Percentiles rank a stretch among this genome's conserved stretches.
Conservation (phyloP, 2,329 filamentous ascomycete genomes). For the Fusarium globosum region DNA sequence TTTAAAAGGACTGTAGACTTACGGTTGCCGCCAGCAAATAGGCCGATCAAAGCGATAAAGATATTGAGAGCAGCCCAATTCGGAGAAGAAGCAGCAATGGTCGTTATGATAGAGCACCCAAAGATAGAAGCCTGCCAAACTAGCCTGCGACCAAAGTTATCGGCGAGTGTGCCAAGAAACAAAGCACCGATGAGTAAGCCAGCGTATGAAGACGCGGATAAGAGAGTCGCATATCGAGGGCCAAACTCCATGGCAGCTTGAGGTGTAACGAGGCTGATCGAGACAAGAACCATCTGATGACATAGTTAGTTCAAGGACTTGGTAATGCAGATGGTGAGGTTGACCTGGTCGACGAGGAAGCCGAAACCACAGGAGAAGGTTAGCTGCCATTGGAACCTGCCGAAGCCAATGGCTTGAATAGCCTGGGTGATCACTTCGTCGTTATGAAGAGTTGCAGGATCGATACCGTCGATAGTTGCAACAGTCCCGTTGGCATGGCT, state of each 20-base stretch:
- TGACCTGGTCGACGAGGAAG: not conserved
- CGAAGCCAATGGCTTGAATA: not conserved
- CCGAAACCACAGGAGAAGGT: not conserved
- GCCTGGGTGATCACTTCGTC: not conserved
- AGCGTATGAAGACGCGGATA: not conserved
- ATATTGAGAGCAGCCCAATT: not conserved
- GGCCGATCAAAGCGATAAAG: not conserved
- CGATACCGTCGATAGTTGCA: not conserved
- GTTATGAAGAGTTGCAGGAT: not conserved
- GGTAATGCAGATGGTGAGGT: fast-evolving
- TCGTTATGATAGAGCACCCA: not conserved
- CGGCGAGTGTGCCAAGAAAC: not conserved
- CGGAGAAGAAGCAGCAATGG: not conserved
- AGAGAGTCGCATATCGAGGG: not conserved
- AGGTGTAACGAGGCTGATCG: not conserved
- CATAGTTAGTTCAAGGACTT: fast-evolving
- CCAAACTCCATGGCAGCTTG: not conserved
- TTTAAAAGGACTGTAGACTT: no score
- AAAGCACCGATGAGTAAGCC: not conserved
- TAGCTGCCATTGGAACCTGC: not conserved
- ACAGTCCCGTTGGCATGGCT: not conserved
- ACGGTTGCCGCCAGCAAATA: not conserved
- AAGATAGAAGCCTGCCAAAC: not conserved
- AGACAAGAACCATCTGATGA: not conserved
- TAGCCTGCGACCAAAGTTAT: not conserved